Evolutionary conservation across 208 protist species (phyloP).

Genomic region (Trypanosoma platydactyli): DNA sequence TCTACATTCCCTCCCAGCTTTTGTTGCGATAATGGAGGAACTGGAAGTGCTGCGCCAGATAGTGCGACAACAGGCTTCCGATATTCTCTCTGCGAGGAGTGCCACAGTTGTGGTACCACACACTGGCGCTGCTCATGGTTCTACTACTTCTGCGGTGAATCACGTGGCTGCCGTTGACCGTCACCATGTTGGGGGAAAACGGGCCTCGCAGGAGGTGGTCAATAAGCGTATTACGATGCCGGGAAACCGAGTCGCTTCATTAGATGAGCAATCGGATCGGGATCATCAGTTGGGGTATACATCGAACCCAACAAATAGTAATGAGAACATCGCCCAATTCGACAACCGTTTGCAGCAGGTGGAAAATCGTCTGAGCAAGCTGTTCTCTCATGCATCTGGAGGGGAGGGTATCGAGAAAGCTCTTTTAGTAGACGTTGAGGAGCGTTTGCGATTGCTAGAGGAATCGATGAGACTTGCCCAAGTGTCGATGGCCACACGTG

Average conservation of each 20-base stretch:
- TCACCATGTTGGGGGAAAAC: conserved; percentile 24
- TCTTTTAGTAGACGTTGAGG: conserved; percentile 44
- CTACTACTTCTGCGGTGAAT: neutral
- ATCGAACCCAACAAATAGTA: neutral
- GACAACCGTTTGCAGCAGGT: conserved; percentile 42
- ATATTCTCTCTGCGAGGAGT: conserved; percentile 48
- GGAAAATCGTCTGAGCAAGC: conserved; percentile 50
- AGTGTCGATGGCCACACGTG: neutral
- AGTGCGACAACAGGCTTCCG: conserved; percentile 56
- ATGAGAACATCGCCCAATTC: conserved; percentile 28
- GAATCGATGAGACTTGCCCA: conserved; percentile 40
- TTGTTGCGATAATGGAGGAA: conserved; percentile 62
- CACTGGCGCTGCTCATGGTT: conserved; percentile 12
- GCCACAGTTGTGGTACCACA: conserved; percentile 24
- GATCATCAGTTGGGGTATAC: neutral
- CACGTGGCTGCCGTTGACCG: conserved; percentile 9
- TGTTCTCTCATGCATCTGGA: conserved; percentile 26
- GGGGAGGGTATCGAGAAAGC: conserved; percentile 21
- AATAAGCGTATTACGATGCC: conserved; percentile 40
- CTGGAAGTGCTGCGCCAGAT: conserved; percentile 63
- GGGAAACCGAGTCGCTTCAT: conserved; percentile 31
- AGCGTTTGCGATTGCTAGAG: conserved; percentile 51
- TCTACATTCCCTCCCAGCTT: conserved; percentile 63
- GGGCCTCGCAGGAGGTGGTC: conserved; percentile 26
- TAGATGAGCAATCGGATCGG: conserved; percentile 30